Evolutionary conservation across 2,329 filamentous ascomycete genomes (phyloP), one percentile per base, ranked within the genome.

Genomic region (Penicillium sp.): DNA sequence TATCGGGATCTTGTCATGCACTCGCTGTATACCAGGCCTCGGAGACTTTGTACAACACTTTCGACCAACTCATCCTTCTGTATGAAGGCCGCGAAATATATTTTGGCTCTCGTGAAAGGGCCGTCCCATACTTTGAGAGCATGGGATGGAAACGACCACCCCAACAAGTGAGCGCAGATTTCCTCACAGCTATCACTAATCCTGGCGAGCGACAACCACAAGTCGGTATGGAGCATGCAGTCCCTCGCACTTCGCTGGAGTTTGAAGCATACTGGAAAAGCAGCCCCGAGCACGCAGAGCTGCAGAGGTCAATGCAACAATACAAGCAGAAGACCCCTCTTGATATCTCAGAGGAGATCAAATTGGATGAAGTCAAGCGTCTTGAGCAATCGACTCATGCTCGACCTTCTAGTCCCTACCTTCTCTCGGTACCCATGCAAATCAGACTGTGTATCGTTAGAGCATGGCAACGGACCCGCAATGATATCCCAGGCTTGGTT

Each of bases 1-100:
- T 83, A 44, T 66, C 69, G 21, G 77, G 77, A 23, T 75, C 73
- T 15, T 75, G 79, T 2, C 61, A 63, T 45, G 58, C 56, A 8
- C 51, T 59, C 18, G 61, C 60, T 3, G 54, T 83, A 13, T 86
- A 85, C 62, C 77, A 80, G 60, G 77, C 76, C 12, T 75, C 75
- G 35, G 73, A 80, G 60, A 70, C 68, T 31, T 74, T 79, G 13
- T 79, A 79, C 52, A 80, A 86, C 45, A 72, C 83, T 16, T 91
- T 92, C 60, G 88, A 92, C 72, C 91, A 90, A 67, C 83, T 83
- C 0, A 78, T 85, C 0, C 85, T 92, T 0, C 77, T 91, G 0
- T 90, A 91, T 64, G 86, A 90, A 64, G 89, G 89, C 0, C 81
- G 86, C 0, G 82, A 91, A 66, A 91, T 92, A 60, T 92, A 85